Evolutionary conservation across 768 basidiomycete species (phyloP).

Genomic region (Paxillus rubicundulus): DNA sequence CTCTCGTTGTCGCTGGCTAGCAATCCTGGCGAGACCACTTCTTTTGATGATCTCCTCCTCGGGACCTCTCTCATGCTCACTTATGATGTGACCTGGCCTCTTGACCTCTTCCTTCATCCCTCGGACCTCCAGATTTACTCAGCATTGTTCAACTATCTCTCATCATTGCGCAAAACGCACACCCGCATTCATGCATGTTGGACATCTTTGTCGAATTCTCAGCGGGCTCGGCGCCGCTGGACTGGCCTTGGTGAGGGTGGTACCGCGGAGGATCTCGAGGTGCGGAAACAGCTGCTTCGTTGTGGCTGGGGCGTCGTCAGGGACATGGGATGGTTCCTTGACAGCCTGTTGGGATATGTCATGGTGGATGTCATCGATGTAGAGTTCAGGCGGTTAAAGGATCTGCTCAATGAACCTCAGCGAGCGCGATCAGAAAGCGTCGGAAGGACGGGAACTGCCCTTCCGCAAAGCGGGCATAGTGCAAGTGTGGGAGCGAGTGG

Average conservation of each 20-base stretch:
- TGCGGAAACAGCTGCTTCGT: constrained; percentile 62
- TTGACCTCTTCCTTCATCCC: constrained; percentile 84
- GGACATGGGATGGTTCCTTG: constrained; percentile 91
- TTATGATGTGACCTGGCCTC: constrained; percentile 79
- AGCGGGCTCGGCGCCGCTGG: constrained; percentile 81
- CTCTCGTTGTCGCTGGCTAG: constrained; percentile 43
- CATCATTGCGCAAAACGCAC: constrained; percentile 82
- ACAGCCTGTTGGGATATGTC: constrained; percentile 77
- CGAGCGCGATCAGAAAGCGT: constrained; percentile 21
- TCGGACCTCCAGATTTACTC: constrained; percentile 74
- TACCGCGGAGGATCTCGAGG: constrained; percentile 64
- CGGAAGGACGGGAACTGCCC: constrained; percentile 9
- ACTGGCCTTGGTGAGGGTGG: constrained; percentile 87
- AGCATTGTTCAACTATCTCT: constrained; percentile 77
- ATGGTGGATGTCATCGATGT: constrained; percentile 89
- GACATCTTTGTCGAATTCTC: constrained; percentile 81
- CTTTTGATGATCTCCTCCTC: constrained; percentile 73
- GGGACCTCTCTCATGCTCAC: constrained; percentile 73
- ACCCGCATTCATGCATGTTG: constrained; percentile 77
- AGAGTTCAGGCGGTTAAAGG: constrained; percentile 73
- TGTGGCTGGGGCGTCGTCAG: constrained; percentile 85
- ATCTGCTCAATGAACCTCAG: constrained; percentile 40
- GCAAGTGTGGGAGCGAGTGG: constrained; percentile 24
- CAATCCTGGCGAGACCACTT: constrained; percentile 38
- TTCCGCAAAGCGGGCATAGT: constrained; percentile 2